Percentiles rank a stretch among this genome's conserved stretches.
Evolutionary conservation across 1,284 basidiomycete species (phyloP).

Genomic region (Volvariella surrecta): DNA sequence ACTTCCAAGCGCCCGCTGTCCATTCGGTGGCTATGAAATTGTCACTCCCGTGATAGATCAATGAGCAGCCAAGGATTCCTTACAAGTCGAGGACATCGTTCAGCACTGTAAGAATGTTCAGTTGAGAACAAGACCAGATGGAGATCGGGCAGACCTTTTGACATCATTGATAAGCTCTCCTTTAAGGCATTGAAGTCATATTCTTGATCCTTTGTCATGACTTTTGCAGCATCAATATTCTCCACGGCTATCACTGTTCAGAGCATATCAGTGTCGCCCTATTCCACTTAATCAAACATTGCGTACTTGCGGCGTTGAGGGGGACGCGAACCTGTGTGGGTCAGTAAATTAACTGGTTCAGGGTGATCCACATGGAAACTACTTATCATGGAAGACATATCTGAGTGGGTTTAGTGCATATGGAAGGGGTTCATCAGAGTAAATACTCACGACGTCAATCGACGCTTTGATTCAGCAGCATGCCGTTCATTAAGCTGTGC

Average conservation of each 20-base stretch:
- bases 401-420: constrained; percentile 26
- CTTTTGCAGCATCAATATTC: constrained; percentile 74
- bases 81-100: constrained; percentile 86
- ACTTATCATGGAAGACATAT: constrained; percentile 72
- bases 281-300: background rate
- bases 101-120: constrained; percentile 53
- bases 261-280: constrained; percentile 1
- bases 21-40: constrained; percentile 49
- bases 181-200: constrained; percentile 78
- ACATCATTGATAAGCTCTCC: constrained; percentile 84
- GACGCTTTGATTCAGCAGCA: constrained; percentile 72
- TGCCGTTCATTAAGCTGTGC: constrained; percentile 81
- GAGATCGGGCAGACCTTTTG: constrained; percentile 45
- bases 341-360: constrained; percentile 11
- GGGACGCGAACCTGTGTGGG: constrained; percentile 78
- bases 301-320: constrained; percentile 79
- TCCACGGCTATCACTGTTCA: constrained; percentile 72
- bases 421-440: background rate
- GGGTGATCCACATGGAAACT: constrained; percentile 3
- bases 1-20: constrained; percentile 74
- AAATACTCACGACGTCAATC: constrained; percentile 61
- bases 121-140: constrained; percentile 28
- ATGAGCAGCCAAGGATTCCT: constrained; percentile 17
- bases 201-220: constrained; percentile 56
- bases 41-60: background rate